Percentiles rank a stretch among this genome's conserved stretches.
These are phyloP conservation scores for Daucus carota DNA, from an alignment of 129 eudicot genomes.

Conservation along the genomic window DH1_v3.0 NC_030385.2:39157501-39158000, in stretches of 20 bases:
- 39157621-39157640: conserved; percentile 13
- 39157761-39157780: conserved; percentile 53
- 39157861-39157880: conserved; percentile 38
- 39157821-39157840: conserved; percentile 15
- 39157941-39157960: conserved; percentile 54
- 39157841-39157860: conserved; percentile 35
- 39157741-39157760: conserved; percentile 22
- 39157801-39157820: conserved; percentile 21
- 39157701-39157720: conserved; percentile 13
- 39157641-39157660: conserved; percentile 27
- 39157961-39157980: conserved; percentile 74
- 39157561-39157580: conserved; percentile 55
- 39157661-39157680: conserved; percentile 28
- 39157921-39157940: conserved; percentile 35
- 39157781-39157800: conserved; percentile 34
- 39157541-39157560: conserved; percentile 41
- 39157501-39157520: conserved; percentile 30
- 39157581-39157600: conserved; percentile 30
- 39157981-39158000: conserved; percentile 71
- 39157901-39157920: conserved; percentile 30
- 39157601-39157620: conserved; percentile 24
- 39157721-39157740: conserved; percentile 27
- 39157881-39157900: conserved; percentile 34
- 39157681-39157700: conserved; percentile 23
- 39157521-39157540: conserved; percentile 36